phyloP scores from a whole-genome alignment of 768 basidiomycete species.

The Pholiota microspora region DNA sequence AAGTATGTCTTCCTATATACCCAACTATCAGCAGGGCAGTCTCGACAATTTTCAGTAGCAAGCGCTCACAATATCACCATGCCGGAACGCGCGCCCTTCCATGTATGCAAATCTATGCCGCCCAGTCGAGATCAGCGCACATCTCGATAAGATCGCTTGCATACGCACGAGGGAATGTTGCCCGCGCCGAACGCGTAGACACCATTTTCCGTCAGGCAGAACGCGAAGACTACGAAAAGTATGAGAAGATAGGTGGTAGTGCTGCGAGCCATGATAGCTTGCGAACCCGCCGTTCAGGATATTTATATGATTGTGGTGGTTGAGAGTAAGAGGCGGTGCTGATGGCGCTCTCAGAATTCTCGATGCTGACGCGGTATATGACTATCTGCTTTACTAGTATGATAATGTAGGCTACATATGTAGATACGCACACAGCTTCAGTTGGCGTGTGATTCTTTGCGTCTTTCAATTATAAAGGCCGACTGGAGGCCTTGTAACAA shows the following conservation, averaged over 20 bases:
- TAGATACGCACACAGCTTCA: too few relatives aligned
- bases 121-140: slow-evolving; percentile 12
- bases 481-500: too few relatives aligned
- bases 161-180: slow-evolving; percentile 72
- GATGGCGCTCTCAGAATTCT: background rate
- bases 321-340: slow-evolving; percentile 8
- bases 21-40: slow-evolving; percentile 11
- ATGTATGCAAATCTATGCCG: slow-evolving; percentile 70
- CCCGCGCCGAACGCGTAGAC: slow-evolving; percentile 81
- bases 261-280: slow-evolving; percentile 28
- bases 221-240: slow-evolving; percentile 46
- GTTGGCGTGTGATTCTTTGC: too few relatives aligned
- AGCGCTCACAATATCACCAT: slow-evolving; percentile 74
- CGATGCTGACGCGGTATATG: background rate
- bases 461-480: too few relatives aligned
- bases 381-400: background rate
- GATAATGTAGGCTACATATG: too few relatives aligned
- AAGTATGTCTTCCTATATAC: slow-evolving; percentile 63
- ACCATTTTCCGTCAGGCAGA: slow-evolving; percentile 55
- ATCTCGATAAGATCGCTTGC: slow-evolving; percentile 13
- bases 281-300: slow-evolving; percentile 14
- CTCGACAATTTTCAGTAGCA: background rate
- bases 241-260: slow-evolving; percentile 41
- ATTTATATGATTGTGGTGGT: slow-evolving; percentile 9
- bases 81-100: slow-evolving; percentile 82